Conservation (phyloP, 805 yeast species). For the Starmerella vitae region DNA sequence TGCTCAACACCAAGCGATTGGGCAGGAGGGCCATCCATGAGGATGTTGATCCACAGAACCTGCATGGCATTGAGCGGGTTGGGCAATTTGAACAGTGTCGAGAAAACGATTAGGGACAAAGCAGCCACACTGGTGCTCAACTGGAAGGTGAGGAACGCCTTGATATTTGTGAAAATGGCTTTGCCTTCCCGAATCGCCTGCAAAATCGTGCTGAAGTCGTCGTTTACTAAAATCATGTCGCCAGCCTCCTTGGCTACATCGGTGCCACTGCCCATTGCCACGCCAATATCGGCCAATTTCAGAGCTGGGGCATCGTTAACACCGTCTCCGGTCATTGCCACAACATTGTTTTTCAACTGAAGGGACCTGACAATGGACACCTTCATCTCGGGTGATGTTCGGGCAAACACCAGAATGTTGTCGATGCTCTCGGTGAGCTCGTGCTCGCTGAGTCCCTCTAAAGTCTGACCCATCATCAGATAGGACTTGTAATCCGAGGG, state of each 20-base stretch:
- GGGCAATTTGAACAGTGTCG: slow-evolving; percentile 77
- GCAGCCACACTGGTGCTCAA: slow-evolving; percentile 94
- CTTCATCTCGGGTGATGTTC: slow-evolving; percentile 39
- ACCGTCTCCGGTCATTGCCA: slow-evolving; percentile 99
- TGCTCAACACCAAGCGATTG: slow-evolving; percentile 96
- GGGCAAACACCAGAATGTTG: slow-evolving; percentile 47
- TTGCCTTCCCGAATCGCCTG: slow-evolving; percentile 95
- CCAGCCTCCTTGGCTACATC: slow-evolving; percentile 98
- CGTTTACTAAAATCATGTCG: slow-evolving; percentile 94
- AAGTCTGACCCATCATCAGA: slow-evolving; percentile 72
- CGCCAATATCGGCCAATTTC: slow-evolving; percentile 90
- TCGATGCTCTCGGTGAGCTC: slow-evolving; percentile 63
- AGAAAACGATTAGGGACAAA: slow-evolving; percentile 68
- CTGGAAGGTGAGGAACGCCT: slow-evolving; percentile 88
- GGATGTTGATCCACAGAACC: slow-evolving; percentile 89
- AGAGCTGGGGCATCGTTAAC: slow-evolving; percentile 98
- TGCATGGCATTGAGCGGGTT: slow-evolving; percentile 97
- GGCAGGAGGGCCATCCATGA: slow-evolving; percentile 99
- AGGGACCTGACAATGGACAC: slow-evolving; percentile 36
- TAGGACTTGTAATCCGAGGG: slow-evolving; percentile 52
- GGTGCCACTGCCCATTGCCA: slow-evolving; percentile 81
- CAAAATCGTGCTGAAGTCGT: slow-evolving; percentile 87
- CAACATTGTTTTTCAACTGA: slow-evolving; percentile 71
- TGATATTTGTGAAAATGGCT: slow-evolving; percentile 91
- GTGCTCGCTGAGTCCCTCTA: slow-evolving; percentile 60